A percentile compares a stretch with the other conserved stretches of the same genome.
Conservation (phyloP, 768 basidiomycete genomes). For the Trichaptum fuscoviolaceum region DNA sequence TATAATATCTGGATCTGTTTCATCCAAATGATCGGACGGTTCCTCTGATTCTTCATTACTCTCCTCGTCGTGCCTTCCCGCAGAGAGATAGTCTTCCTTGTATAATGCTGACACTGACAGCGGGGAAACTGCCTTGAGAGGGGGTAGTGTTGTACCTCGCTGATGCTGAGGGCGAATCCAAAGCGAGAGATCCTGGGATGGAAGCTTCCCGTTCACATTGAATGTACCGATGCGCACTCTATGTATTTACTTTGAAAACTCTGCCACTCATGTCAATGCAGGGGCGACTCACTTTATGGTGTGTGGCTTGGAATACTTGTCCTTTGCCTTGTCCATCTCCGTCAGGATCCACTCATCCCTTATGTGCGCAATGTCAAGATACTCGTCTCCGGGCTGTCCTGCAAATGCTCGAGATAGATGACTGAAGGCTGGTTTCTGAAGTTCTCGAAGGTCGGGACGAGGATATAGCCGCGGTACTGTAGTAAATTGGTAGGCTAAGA, state of each 20-base stretch:
- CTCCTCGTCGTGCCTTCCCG: not conserved
- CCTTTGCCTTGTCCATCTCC: conserved; percentile 16
- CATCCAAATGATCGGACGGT: conserved; percentile 12
- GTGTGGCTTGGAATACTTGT: conserved; percentile 12
- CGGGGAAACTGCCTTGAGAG: conserved; percentile 20
- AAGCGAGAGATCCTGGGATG: conserved; percentile 63
- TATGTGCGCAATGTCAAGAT: conserved; percentile 49
- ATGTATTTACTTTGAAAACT: conserved; percentile 5
- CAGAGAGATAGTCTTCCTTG: not conserved
- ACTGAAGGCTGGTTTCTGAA: conserved; percentile 40
- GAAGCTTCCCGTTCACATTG: conserved; percentile 77
- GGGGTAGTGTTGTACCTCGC: conserved; percentile 16
- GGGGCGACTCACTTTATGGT: conserved; percentile 13
- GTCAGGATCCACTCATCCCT: conserved; percentile 60
- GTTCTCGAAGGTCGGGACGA: conserved; percentile 48
- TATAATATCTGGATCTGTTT: conserved; percentile 56
- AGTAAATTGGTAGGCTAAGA: not conserved
- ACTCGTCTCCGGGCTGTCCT: conserved; percentile 58
- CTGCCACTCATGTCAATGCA: not conserved
- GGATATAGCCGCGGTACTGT: not conserved
- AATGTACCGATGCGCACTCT: conserved; percentile 75
- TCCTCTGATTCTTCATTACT: conserved; percentile 18
- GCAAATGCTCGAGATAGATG: conserved; percentile 58
- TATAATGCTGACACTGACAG: conserved; percentile 17
- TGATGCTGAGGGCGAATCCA: conserved; percentile 43